phyloP scores from a whole-genome alignment of 2,329 filamentous ascomycete species.

The Apiospora malaysiana region DNA sequence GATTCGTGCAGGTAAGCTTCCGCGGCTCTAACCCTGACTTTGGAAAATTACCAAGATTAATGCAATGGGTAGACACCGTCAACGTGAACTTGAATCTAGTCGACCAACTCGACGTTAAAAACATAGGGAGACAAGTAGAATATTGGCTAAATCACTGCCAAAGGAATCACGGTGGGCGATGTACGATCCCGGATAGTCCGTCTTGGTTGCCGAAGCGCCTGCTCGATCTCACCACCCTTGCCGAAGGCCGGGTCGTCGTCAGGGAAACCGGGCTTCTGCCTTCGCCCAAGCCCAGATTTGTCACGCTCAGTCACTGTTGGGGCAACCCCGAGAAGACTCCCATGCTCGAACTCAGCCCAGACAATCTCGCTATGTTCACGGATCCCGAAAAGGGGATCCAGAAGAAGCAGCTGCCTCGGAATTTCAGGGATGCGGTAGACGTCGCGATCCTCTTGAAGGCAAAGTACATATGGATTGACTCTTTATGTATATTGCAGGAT shows the following conservation, averaged over 20 bases:
- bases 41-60: background rate
- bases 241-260: background rate
- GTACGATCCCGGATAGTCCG: background rate
- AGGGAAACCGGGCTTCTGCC: background rate
- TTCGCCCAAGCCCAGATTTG: background rate
- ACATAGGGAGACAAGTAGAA: background rate
- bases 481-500: constrained; percentile 25
- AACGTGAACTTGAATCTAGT: background rate
- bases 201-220: constrained; percentile 6
- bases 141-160: background rate
- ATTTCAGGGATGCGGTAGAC: constrained; percentile 20
- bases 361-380: background rate
- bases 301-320: constrained; percentile 8
- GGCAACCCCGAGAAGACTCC: background rate
- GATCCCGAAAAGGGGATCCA: background rate
- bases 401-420: constrained; percentile 4
- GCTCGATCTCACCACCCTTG: background rate
- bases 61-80: background rate
- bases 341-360: background rate
- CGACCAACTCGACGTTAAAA: background rate
- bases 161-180: background rate
- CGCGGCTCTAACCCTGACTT: background rate
- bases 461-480: constrained; percentile 26
- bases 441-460: constrained; percentile 6
- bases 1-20: background rate